Evolutionary conservation across 768 basidiomycete genomes (phyloP).

Genomic region (Pleurotus platypus): DNA sequence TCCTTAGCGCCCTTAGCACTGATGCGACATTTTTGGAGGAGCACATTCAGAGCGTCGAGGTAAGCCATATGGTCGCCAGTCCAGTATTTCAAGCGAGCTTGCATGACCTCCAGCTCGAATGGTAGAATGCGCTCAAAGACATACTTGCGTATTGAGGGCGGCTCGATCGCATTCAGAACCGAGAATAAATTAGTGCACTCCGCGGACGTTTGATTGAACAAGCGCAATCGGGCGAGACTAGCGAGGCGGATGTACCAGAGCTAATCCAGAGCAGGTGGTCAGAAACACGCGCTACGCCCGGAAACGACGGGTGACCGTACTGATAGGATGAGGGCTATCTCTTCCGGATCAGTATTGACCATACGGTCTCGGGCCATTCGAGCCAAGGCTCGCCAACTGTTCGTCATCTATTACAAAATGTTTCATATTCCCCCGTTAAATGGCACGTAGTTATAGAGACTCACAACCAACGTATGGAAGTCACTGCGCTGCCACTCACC

Average conservation of each 20-base stretch:
- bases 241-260: constrained; percentile 84
- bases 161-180: constrained; percentile 58
- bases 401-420: constrained; percentile 62
- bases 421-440: constrained; percentile 9
- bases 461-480: constrained; percentile 79
- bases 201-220: constrained; percentile 84
- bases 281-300: not conserved
- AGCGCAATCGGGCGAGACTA: constrained; percentile 72
- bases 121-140: constrained; percentile 60
- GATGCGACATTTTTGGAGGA: constrained; percentile 58
- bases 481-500: constrained; percentile 75
- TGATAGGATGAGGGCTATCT: constrained; percentile 58
- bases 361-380: constrained; percentile 79
- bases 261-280: constrained; percentile 27
- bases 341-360: constrained; percentile 66
- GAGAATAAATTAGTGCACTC: constrained; percentile 80
- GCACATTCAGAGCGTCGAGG: constrained; percentile 64
- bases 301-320: constrained; percentile 37
- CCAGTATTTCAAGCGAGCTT: constrained; percentile 78
- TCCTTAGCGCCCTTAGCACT: constrained; percentile 39
- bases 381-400: constrained; percentile 85
- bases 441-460: constrained; percentile 20
- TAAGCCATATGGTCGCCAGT: constrained; percentile 77
- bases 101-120: constrained; percentile 66
- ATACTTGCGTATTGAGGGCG: constrained; percentile 47